A percentile compares a stretch with the other conserved stretches of the same genome.
Evolutionary conservation across 495 filamentous ascomycete species (phyloP).

Genomic region (Xylaria curta): DNA sequence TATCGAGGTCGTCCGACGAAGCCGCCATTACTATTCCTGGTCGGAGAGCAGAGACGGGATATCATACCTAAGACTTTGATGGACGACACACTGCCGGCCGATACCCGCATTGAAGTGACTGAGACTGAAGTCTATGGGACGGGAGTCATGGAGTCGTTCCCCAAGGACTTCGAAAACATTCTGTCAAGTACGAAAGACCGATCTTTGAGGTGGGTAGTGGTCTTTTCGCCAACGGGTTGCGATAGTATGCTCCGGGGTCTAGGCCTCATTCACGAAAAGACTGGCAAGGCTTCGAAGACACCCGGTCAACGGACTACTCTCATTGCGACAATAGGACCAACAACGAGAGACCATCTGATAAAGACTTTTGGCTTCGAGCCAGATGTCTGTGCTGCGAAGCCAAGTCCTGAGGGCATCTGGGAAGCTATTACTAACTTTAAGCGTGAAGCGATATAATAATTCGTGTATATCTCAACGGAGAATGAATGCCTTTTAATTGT

Average conservation of each 20-base stretch:
- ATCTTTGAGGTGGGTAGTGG: slow-evolving; percentile 75
- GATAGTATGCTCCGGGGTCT: slow-evolving; percentile 77
- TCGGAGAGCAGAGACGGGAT: slow-evolving; percentile 85
- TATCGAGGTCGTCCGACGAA: slow-evolving; percentile 49
- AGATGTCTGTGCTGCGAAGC: slow-evolving; percentile 81
- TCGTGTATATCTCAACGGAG: not conserved
- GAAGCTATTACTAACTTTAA: slow-evolving; percentile 66
- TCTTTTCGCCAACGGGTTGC: slow-evolving; percentile 92
- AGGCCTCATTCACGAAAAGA: slow-evolving; percentile 53
- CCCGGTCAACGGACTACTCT: slow-evolving; percentile 52
- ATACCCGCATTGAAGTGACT: slow-evolving; percentile 64
- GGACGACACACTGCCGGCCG: slow-evolving; percentile 48
- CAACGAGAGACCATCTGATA: slow-evolving; percentile 78
- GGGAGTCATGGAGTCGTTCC: slow-evolving; percentile 76
- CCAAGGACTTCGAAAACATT: slow-evolving; percentile 61
- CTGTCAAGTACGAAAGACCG: slow-evolving; percentile 49
- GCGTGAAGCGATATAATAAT: slow-evolving; percentile 35
- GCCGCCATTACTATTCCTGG: slow-evolving; percentile 79
- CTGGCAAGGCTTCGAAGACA: slow-evolving; percentile 48
- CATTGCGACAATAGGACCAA: slow-evolving; percentile 91
- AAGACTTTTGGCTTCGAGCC: slow-evolving; percentile 72
- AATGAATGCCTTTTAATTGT: slow-evolving; percentile 3
- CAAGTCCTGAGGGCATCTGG: slow-evolving; percentile 83
- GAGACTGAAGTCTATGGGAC: slow-evolving; percentile 89
- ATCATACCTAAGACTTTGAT: slow-evolving; percentile 83